phyloP scores from a whole-genome alignment of 169 alveolate genomes.

The Eimeria sp. region DNA sequence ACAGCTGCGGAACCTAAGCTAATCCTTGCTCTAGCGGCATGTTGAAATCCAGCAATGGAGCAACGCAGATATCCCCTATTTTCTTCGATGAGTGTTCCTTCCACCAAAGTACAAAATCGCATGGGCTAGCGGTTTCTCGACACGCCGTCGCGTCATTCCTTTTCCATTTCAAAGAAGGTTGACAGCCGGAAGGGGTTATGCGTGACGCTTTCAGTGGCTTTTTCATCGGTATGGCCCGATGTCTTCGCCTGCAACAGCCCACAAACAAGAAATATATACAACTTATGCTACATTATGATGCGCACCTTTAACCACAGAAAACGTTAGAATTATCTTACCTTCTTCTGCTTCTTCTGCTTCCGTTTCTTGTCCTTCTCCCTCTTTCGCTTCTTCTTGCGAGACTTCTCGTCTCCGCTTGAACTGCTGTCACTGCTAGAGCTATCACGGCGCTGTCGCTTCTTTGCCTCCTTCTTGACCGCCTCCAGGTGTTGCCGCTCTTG shows the following conservation, averaged over 20 bases:
- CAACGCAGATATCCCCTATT: background rate
- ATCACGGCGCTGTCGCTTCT: constrained; percentile 62
- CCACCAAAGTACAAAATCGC: background rate
- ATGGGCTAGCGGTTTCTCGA: background rate
- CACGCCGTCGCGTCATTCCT: constrained; percentile 14
- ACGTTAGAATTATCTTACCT: background rate
- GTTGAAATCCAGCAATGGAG: background rate
- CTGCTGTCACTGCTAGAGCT: constrained; percentile 62
- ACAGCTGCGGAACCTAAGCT: background rate
- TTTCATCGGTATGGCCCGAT: constrained; percentile 20
- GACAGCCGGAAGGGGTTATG: constrained; percentile 70
- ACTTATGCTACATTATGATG: background rate
- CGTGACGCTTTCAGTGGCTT: constrained; percentile 51
- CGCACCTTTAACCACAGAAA: background rate
- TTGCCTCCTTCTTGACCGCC: constrained; percentile 70
- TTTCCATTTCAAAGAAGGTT: constrained; percentile 64
- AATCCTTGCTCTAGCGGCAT: background rate
- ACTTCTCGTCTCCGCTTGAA: constrained; percentile 59
- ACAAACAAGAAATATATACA: background rate
- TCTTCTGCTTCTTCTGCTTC: constrained; percentile 63
- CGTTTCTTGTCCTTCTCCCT: constrained; percentile 55
- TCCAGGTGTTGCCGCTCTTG: constrained; percentile 78
- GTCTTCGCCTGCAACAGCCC: constrained; percentile 58
- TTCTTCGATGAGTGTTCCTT: background rate
- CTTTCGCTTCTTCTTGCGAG: constrained; percentile 70